Conservation (phyloP, 768 basidiomycete genomes). For the Mycena maculata region DNA sequence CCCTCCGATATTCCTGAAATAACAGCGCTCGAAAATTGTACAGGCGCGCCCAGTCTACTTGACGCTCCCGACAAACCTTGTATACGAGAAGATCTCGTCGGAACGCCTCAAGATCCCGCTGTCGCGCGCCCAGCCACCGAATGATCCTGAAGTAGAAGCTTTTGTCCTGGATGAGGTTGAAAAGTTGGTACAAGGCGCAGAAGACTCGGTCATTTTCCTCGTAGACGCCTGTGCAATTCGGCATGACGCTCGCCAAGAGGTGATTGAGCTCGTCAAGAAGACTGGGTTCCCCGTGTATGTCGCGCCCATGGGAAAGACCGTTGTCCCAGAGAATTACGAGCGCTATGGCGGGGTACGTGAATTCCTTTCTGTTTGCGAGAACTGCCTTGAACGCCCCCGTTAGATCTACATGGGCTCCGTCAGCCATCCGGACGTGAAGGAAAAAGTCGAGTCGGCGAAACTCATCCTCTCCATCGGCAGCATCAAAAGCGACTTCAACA, state of each 20-base stretch:
- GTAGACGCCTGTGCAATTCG: slow-evolving; percentile 85
- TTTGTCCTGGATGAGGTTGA: slow-evolving; percentile 81
- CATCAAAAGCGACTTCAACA: slow-evolving; percentile 86
- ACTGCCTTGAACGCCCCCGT: neutral
- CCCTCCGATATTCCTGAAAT: neutral
- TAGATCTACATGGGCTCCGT: slow-evolving; percentile 84
- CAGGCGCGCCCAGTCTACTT: slow-evolving; percentile 86
- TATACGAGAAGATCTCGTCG: slow-evolving; percentile 73
- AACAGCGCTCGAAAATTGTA: too few species aligned
- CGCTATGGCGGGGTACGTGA: slow-evolving; percentile 83
- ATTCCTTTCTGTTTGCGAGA: neutral
- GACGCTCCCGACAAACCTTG: slow-evolving; percentile 86
- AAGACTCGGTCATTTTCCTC: slow-evolving; percentile 77
- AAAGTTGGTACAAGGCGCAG: slow-evolving; percentile 69
- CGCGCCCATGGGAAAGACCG: slow-evolving; percentile 86
- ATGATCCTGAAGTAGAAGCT: slow-evolving; percentile 68
- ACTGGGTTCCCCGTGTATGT: slow-evolving; percentile 80
- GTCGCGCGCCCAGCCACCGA: slow-evolving; percentile 58
- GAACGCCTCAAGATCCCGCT: slow-evolving; percentile 72
- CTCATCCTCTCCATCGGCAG: slow-evolving; percentile 80
- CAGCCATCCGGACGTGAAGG: slow-evolving; percentile 72
- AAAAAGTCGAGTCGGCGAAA: slow-evolving; percentile 78
- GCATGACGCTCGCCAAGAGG: slow-evolving; percentile 72
- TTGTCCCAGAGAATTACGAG: slow-evolving; percentile 72
- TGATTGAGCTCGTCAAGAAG: slow-evolving; percentile 67